Evolutionary conservation across 2,329 filamentous ascomycete genomes (phyloP), one percentile per base, ranked within the genome.

Genomic region (Colletotrichum australisinense): DNA sequence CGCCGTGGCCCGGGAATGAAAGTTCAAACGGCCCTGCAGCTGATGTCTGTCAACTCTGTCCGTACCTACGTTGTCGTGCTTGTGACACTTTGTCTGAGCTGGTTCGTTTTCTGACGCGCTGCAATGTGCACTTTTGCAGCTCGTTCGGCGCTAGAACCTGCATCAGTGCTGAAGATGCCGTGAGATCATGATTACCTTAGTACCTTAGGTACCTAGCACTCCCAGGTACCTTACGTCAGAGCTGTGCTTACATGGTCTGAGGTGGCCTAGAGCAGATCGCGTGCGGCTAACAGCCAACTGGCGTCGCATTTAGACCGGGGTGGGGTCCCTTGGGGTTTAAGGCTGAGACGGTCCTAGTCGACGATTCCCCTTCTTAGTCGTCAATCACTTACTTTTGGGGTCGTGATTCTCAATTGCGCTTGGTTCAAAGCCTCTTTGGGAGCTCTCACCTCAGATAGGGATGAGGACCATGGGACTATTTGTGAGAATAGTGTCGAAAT

Each of bases 141-240:
- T 55, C 42, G 19, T n/a, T 49, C 42, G 42, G 42, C 49, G 22
- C 64, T 60, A 67, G 56, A 53, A 52, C 30, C 68, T 67, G 63
- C 68, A 58, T 0, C 53, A 19, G 38, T 28, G 67, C 62, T 58
- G 26, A 53, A 65, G 24, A 59, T 62, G 26, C 53, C 62, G 62
- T 38, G 53, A 35, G 22, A 38, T 66, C 53, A 59, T 59, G 56
- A 59, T 32, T 55, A 35, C 32, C 32, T 35, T 32, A 11, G 30
- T 32, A 32, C 30, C 30, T 32, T 32, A n/a, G n/a, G n/a, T n/a
- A 11, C 30, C 30, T 32, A 32, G 30, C 30, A 32, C 2, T 4
- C 30, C 30, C 30, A 11, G 30, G 30, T 32, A 12, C 32, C 32
- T 30, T 35, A 66, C 55, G 67, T 55, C 55, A 66, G 55, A 53